Conservation (phyloP, 2,329 filamentous ascomycete genomes). For the Cladosporium sp. region DNA sequence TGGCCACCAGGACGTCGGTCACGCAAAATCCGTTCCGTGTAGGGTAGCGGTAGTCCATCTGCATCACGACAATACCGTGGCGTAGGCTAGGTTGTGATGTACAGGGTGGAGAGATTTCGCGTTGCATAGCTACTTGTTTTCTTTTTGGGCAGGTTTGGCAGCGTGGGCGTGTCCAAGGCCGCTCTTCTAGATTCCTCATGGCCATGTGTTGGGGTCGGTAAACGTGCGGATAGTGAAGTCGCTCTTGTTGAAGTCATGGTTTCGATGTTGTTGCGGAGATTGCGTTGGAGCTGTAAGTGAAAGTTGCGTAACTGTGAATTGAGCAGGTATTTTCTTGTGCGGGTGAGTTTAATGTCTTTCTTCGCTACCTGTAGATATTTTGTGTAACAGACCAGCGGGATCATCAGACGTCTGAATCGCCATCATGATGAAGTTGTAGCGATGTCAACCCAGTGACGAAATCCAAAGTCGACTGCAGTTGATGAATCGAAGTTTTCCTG, state of each 20-base stretch:
- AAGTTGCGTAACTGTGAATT: too few relatives aligned
- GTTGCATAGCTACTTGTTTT: slow-evolving; percentile 4
- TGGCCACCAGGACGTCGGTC: slow-evolving; percentile 34
- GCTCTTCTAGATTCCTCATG: background rate
- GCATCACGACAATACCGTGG: slow-evolving; percentile 36
- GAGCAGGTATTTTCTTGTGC: too few relatives aligned
- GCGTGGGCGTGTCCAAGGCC: background rate
- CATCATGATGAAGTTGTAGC: too few relatives aligned
- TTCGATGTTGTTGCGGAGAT: background rate
- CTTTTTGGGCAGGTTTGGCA: background rate
- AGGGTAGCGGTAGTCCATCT: slow-evolving; percentile 40
- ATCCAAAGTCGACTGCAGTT: too few relatives aligned
- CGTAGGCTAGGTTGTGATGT: slow-evolving; percentile 22
- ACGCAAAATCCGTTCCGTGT: slow-evolving; percentile 34
- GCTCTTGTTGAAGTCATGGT: background rate
- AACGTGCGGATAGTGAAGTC: background rate
- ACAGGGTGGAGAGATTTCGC: background rate
- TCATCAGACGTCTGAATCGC: too few relatives aligned
- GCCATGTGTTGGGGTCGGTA: background rate
- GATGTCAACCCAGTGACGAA: too few relatives aligned
- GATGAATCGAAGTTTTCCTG: too few relatives aligned
- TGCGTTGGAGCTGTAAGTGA: background rate
- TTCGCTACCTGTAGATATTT: too few relatives aligned
- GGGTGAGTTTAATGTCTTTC: too few relatives aligned
- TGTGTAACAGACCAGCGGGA: too few relatives aligned